A percentile compares a stretch with the other conserved stretches of the same genome.
Evolutionary conservation across 495 filamentous ascomycete genomes (phyloP).

Genomic region (Cercophora samala): DNA sequence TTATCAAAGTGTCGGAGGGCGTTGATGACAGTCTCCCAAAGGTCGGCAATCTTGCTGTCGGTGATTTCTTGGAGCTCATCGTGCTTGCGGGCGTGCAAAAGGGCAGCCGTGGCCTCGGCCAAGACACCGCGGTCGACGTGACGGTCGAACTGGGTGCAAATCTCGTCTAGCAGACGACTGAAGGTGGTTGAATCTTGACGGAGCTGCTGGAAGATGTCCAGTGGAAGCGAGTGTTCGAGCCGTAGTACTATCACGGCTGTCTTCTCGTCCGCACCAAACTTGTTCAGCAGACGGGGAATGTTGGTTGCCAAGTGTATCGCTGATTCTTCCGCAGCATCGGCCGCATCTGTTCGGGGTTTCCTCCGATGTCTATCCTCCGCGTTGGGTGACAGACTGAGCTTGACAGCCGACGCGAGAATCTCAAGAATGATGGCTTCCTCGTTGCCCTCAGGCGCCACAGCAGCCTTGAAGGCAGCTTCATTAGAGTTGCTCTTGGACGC

Average conservation of each 20-base stretch:
- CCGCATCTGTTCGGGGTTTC: conserved; percentile 54
- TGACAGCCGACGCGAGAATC: conserved; percentile 75
- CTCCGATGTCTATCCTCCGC: conserved; percentile 64
- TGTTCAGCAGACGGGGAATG: conserved; percentile 83
- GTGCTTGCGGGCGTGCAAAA: conserved; percentile 79
- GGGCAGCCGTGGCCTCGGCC: conserved; percentile 74
- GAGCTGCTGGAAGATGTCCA: conserved; percentile 84
- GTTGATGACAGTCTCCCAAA: conserved; percentile 82
- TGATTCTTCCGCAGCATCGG: conserved; percentile 67
- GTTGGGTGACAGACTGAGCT: conserved; percentile 57
- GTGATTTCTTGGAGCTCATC: conserved; percentile 84
- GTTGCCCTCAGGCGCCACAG: conserved; percentile 67
- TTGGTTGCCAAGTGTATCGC: conserved; percentile 69
- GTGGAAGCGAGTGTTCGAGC: conserved; percentile 80
- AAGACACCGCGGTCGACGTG: conserved; percentile 83
- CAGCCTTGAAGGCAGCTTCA: conserved; percentile 56
- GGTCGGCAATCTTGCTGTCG: conserved; percentile 68
- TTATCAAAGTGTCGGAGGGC: conserved; percentile 64
- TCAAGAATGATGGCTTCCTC: conserved; percentile 86
- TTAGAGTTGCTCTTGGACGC: conserved; percentile 42
- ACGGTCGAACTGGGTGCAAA: conserved; percentile 87
- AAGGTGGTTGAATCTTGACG: conserved; percentile 82
- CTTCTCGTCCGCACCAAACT: conserved; percentile 83
- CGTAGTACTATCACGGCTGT: conserved; percentile 81
- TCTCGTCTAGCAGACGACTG: conserved; percentile 79